A percentile compares a stretch with the other conserved stretches of the same genome.
These are phyloP conservation scores for Sutorius eximius DNA, from an alignment of 1,284 basidiomycete species.

Conservation along the genomic window DNA sequence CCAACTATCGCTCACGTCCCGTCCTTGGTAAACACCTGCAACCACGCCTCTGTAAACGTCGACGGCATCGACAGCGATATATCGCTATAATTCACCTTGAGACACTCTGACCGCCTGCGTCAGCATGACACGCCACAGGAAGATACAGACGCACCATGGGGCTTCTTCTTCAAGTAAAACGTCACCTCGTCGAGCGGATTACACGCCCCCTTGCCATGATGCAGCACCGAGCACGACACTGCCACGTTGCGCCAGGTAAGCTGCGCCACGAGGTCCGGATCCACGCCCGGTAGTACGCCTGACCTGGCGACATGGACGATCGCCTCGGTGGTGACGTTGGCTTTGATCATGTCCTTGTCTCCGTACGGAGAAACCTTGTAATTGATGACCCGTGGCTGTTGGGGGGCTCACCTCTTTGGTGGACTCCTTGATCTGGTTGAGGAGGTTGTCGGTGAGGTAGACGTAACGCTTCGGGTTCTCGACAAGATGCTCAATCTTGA, in stretches of 20 bases:
- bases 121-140: too few species aligned
- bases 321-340: slow-evolving; percentile 49
- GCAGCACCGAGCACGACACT: slow-evolving; percentile 61
- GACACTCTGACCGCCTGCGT: slow-evolving; percentile 36
- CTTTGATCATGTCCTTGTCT: slow-evolving; percentile 38
- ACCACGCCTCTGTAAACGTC: slow-evolving; percentile 60
- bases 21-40: slow-evolving; percentile 70
- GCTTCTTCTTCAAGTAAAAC: slow-evolving; percentile 72
- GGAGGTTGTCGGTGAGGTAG: slow-evolving; percentile 65
- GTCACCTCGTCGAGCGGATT: slow-evolving; percentile 68
- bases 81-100: slow-evolving; percentile 51
- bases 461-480: slow-evolving; percentile 58
- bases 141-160: slow-evolving; percentile 42
- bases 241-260: slow-evolving; percentile 56
- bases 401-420: slow-evolving; percentile 41
- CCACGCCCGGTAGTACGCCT: slow-evolving; percentile 23
- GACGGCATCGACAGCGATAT: slow-evolving; percentile 63
- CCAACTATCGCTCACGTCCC: slow-evolving; percentile 15
- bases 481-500: slow-evolving; percentile 61
- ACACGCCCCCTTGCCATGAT: slow-evolving; percentile 70
- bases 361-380: slow-evolving; percentile 60
- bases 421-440: slow-evolving; percentile 55
- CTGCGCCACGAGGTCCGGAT: slow-evolving; percentile 34
- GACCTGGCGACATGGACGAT: slow-evolving; percentile 45
- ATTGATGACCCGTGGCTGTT: slow-evolving; percentile 51